Conservation (phyloP, 371 early-diverging fungal species). For the Mortierella sp. region DNA sequence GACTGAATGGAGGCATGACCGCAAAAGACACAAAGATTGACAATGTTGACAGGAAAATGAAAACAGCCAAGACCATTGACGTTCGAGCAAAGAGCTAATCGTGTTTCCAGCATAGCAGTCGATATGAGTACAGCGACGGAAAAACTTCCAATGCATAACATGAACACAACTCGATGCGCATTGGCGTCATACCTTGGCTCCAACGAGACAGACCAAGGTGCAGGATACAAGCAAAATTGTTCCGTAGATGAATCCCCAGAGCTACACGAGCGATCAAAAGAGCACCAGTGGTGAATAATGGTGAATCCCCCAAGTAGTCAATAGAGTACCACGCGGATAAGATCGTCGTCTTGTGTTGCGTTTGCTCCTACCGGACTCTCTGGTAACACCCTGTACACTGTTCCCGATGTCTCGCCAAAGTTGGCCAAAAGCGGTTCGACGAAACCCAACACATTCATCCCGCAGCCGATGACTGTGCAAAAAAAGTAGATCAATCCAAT, state of each 20-base stretch:
- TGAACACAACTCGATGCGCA: not conserved
- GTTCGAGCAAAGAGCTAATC: constrained; percentile 61
- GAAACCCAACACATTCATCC: constrained; percentile 70
- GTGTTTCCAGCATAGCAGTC: not conserved
- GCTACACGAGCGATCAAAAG: constrained; percentile 18
- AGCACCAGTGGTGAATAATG: too few species aligned
- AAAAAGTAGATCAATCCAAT: constrained; percentile 75
- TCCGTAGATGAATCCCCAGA: constrained; percentile 62
- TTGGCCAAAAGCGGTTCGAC: constrained; percentile 68
- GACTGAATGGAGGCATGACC: constrained; percentile 56
- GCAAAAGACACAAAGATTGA: constrained; percentile 66
- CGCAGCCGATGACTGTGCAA: constrained; percentile 68
- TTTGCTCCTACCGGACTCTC: constrained; percentile 56
- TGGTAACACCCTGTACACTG: constrained; percentile 59
- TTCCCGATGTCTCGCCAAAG: constrained; percentile 62
- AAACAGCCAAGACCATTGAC: constrained; percentile 58
- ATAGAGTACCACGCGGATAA: not conserved
- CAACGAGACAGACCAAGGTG: constrained; percentile 61
- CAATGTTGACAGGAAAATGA: constrained; percentile 61
- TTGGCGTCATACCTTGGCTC: constrained; percentile 53
- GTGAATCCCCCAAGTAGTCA: too few species aligned
- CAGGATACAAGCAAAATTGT: constrained; percentile 59
- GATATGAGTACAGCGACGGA: not conserved
- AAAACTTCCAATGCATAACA: too few species aligned
- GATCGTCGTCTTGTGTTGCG: too few species aligned